Evolutionary conservation across 352 stramenopile genomes (phyloP).

Genomic region (Plasmopara viticola): DNA sequence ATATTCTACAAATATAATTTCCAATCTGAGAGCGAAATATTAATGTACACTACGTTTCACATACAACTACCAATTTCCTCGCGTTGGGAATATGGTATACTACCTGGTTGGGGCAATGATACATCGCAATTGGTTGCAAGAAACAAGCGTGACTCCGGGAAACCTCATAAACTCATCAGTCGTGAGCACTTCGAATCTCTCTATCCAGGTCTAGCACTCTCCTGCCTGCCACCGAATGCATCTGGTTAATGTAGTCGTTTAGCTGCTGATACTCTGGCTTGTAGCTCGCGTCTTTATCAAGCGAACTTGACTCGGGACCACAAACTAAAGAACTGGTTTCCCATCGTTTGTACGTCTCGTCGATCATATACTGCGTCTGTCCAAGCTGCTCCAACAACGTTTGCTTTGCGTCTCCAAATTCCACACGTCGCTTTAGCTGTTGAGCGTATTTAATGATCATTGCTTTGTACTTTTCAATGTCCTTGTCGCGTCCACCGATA

Average conservation of each 20-base stretch:
- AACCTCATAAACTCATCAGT: constrained; percentile 4
- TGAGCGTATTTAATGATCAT: constrained; percentile 42
- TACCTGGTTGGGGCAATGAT: too few relatives aligned
- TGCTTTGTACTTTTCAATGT: constrained; percentile 60
- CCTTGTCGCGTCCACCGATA: constrained; percentile 50
- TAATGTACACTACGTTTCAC: too few relatives aligned
- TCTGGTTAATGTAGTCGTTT: constrained; percentile 47
- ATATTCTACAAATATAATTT: too few relatives aligned
- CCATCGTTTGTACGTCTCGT: constrained; percentile 68
- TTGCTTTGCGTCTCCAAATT: constrained; percentile 64
- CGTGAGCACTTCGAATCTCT: constrained; percentile 31
- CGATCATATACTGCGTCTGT: constrained; percentile 75
- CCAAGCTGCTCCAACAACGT: constrained; percentile 66
- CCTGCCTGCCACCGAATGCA: constrained; percentile 47
- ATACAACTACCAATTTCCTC: too few relatives aligned
- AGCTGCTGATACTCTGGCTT: constrained; percentile 30
- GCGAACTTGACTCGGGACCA: constrained; percentile 8
- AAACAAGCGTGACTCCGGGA: too few relatives aligned
- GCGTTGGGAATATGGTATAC: too few relatives aligned
- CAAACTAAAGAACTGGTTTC: constrained; percentile 38
- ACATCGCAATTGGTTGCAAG: too few relatives aligned
- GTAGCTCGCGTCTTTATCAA: constrained; percentile 14
- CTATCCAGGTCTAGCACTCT: constrained; percentile 69
- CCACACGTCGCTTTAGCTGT: constrained; percentile 43
- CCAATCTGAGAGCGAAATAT: too few relatives aligned